phyloP scores from a whole-genome alignment of 352 stramenopile species.

The Globisporangium alternatum region DNA sequence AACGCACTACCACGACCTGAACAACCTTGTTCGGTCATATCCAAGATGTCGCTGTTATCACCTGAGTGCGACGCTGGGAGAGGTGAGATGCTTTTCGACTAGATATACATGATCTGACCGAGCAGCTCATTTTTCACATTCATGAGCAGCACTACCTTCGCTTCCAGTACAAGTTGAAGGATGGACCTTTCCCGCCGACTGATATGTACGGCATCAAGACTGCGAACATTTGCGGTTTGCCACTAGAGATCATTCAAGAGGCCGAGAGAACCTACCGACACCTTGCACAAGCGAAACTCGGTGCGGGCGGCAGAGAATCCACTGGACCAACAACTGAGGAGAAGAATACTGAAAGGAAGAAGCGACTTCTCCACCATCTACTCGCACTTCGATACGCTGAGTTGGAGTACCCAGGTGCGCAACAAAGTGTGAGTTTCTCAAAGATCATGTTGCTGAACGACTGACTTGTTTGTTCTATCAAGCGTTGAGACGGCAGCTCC shows the following conservation, averaged over 20 bases:
- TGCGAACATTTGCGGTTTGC: conserved; percentile 70
- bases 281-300: conserved; percentile 25
- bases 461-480: neutral
- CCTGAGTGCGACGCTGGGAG: conserved; percentile 44
- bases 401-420: conserved; percentile 51
- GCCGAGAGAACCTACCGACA: conserved; percentile 42
- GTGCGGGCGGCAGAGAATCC: conserved; percentile 15
- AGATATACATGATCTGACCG: neutral
- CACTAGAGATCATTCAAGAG: conserved; percentile 52
- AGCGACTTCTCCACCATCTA: conserved; percentile 61
- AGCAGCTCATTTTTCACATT: conserved; percentile 4
- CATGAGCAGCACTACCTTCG: conserved; percentile 40
- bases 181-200: conserved; percentile 52
- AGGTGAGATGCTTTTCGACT: conserved; percentile 25
- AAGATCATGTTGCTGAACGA: neutral
- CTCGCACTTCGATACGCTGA: conserved; percentile 64
- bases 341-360: conserved; percentile 34
- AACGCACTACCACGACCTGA: conserved; percentile 88
- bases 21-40: conserved; percentile 60
- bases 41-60: conserved; percentile 68
- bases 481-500: conserved; percentile 57
- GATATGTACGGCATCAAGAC: conserved; percentile 85
- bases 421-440: neutral
- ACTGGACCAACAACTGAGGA: conserved; percentile 14
- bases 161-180: conserved; percentile 65